Conservation (phyloP, 495 filamentous ascomycete species). For the Ramalina peruviana region DNA sequence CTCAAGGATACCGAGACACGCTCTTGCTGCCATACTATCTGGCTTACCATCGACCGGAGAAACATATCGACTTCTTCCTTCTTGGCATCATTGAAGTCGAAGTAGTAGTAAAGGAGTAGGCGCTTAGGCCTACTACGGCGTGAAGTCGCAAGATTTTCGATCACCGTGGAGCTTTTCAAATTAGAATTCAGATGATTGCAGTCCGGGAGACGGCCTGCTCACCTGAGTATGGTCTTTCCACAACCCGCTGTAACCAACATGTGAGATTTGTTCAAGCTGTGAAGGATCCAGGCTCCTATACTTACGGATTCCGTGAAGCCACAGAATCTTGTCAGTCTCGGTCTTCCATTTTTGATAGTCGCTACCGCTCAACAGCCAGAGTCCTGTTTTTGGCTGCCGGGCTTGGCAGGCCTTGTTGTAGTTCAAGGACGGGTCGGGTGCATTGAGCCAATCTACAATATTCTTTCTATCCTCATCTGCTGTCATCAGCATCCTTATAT, state of each 20-base stretch:
- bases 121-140: neutral
- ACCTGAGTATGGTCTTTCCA: conserved; percentile 2
- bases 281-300: too few relatives aligned
- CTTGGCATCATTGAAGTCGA: conserved; percentile 11
- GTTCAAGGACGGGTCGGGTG: neutral
- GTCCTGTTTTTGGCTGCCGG: neutral
- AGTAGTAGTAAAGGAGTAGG: conserved; percentile 13
- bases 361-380: neutral
- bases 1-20: neutral
- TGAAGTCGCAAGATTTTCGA: neutral
- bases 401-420: neutral
- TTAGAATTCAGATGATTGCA: too few relatives aligned
- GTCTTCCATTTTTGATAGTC: neutral
- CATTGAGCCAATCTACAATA: neutral
- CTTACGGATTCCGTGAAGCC: conserved; percentile 1
- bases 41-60: neutral
- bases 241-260: neutral
- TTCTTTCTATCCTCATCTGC: neutral
- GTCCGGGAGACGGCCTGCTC: too few relatives aligned
- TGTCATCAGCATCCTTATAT: neutral
- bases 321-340: neutral
- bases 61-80: conserved; percentile 3
- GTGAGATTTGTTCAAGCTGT: too few relatives aligned
- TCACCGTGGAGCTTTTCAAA: neutral
- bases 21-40: neutral